Evolutionary conservation across 192 early-diverging fungal genomes (phyloP), one percentile per base, ranked within the genome.

Genomic region (Coemansia guatemalensis): DNA sequence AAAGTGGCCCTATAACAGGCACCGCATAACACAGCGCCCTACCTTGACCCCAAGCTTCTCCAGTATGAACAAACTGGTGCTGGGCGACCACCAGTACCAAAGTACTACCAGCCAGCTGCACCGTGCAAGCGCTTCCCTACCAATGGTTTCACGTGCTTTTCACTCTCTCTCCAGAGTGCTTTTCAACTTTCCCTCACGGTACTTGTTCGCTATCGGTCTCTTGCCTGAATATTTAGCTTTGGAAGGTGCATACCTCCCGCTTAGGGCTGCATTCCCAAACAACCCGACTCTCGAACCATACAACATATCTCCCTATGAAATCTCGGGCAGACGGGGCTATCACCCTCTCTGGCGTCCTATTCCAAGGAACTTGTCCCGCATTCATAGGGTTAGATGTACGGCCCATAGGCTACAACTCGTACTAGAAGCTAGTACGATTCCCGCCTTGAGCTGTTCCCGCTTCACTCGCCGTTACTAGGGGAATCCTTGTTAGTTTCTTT

Each of bases 121-220:
- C 64, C 55, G 41, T 57, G 60, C 67, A 69, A 62, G 63, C 70
- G 85, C 79, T 89, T 88, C 86, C 88, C 86, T 90, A 88, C 85
- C 78, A 84, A 84, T 88, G 88, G 88, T 90, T 89, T 90, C 86
- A 89, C 87, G 87, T 82, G 82, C 88, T 89, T 87, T 89, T 87
- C 78, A 88, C 85, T 90, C 88, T 88, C 85, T 89, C 87, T 90
- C 85, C 85, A 87, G 86, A 87, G 85, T 87, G 74, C 85, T 87
- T 89, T 90, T 89, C 88, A 89, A 87, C 89, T 89, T 89, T 90
- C 88, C 86, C 84, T 90, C 87, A 88, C 85, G 84, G 89, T 90
- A 89, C 88, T 90, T 89, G 88, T 90, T 90, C 82, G 87, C 86
- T 90, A 90, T 90, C 86, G 86, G 89, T 88, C 87, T 89, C 89